phyloP scores from a whole-genome alignment of 2,329 filamentous ascomycete genomes.

The Diplodia seriata region DNA sequence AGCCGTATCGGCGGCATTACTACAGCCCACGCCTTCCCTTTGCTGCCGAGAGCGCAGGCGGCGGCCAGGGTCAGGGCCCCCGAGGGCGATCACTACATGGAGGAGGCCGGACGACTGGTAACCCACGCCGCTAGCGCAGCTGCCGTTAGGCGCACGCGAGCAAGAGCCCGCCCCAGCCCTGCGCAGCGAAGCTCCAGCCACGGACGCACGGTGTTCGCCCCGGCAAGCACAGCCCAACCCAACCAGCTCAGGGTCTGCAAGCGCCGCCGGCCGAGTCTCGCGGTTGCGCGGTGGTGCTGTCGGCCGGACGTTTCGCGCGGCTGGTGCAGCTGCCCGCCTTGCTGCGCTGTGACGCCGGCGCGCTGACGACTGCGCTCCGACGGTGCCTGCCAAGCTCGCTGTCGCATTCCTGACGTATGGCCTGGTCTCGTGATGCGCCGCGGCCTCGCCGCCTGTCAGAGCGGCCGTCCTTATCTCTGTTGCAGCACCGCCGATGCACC shows the following conservation, averaged over 20 bases:
- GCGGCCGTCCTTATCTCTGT: constrained; percentile 17
- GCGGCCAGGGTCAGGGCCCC: neutral
- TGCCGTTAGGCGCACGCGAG: constrained; percentile 16
- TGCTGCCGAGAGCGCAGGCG: neutral
- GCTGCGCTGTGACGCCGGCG: neutral
- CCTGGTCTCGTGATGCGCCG: constrained; percentile 9
- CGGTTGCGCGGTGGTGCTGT: neutral
- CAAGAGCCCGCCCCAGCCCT: constrained; percentile 5
- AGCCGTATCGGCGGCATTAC: constrained; percentile 16
- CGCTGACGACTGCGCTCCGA: neutral
- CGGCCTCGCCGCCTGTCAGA: constrained; percentile 15
- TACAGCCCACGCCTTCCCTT: neutral
- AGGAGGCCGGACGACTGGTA: constrained; percentile 18
- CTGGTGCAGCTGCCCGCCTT: neutral
- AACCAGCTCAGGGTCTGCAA: neutral
- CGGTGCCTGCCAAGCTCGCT: constrained; percentile 25
- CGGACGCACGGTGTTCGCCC: constrained; percentile 3
- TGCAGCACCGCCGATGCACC: constrained; percentile 16
- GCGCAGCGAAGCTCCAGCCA: neutral
- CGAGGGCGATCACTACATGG: neutral
- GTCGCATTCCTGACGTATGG: constrained; percentile 14
- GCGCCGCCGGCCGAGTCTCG: neutral
- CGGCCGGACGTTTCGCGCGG: neutral
- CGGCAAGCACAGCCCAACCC: neutral
- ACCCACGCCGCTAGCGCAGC: neutral